phyloP scores from a whole-genome alignment of 2,329 filamentous ascomycete species.

The Emmonsiellopsis sp. region DNA sequence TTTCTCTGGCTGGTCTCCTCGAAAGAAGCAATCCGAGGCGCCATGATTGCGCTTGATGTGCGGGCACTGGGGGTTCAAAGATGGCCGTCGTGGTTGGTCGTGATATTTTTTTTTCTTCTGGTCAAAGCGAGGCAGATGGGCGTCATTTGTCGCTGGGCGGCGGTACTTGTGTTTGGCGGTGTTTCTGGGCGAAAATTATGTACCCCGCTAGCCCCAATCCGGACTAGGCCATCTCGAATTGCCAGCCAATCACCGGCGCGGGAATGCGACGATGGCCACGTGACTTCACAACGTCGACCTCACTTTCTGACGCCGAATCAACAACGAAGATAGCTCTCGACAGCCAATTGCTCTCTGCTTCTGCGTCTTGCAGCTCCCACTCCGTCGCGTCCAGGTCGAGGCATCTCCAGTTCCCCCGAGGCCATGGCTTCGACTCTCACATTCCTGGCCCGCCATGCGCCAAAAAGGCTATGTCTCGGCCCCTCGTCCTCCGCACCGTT shows the following conservation, averaged over 20 bases:
- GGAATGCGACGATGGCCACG: background rate
- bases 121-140: background rate
- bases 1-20: conserved; percentile 36
- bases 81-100: background rate
- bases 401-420: conserved; percentile 16
- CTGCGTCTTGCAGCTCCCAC: conserved; percentile 3
- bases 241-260: background rate
- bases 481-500: conserved; percentile 36
- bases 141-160: background rate
- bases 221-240: background rate
- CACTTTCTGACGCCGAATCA: conserved; percentile 1
- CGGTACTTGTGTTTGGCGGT: background rate
- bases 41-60: conserved; percentile 28
- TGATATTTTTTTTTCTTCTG: background rate
- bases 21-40: conserved; percentile 32
- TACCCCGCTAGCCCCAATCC: background rate
- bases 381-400: conserved; percentile 31
- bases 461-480: conserved; percentile 50
- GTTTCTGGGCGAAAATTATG: background rate
- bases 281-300: background rate
- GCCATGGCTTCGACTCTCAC: conserved; percentile 53
- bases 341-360: conserved; percentile 2
- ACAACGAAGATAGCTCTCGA: background rate
- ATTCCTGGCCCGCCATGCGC: conserved; percentile 51
- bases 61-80: conserved; percentile 1